These are phyloP conservation scores for Zygosaccharomyces siamensis DNA, from an alignment of 805 yeast species.

Conservation along the genomic window DNA sequence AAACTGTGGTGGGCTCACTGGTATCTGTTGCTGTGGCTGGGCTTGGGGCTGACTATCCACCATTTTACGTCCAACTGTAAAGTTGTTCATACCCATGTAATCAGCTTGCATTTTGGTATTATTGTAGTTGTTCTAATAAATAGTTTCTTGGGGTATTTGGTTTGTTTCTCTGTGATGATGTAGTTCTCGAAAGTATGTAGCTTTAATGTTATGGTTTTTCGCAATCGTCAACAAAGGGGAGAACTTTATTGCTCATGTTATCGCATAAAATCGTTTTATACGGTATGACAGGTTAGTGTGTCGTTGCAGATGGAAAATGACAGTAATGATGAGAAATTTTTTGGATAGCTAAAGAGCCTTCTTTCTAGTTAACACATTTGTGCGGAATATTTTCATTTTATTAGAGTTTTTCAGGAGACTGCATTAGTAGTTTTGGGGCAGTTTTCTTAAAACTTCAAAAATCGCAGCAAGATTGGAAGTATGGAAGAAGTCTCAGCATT, in stretches of 20 bases:
- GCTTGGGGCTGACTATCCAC: conserved; percentile 6
- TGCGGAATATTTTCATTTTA: background rate
- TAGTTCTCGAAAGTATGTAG: background rate
- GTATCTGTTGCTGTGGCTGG: conserved; percentile 11
- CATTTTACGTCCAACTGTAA: conserved; percentile 3
- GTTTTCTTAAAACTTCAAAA: too few species aligned
- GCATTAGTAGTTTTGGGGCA: too few species aligned
- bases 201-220: conserved; percentile 6
- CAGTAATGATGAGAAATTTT: background rate
- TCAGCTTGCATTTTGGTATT: conserved; percentile 9
- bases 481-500: too few species aligned
- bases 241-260: conserved; percentile 4
- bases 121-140: conserved; percentile 2
- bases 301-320: background rate
- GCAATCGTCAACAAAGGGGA: conserved; percentile 7
- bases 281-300: background rate
- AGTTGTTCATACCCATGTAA: conserved; percentile 4
- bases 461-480: too few species aligned
- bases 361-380: background rate
- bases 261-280: background rate
- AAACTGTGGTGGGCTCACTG: conserved; percentile 15
- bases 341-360: background rate
- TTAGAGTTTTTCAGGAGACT: too few species aligned
- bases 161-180: background rate
- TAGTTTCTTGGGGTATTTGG: background rate